Evolutionary conservation across 192 early-diverging fungal species (phyloP).

Genomic region (Umbelopsis sp.): DNA sequence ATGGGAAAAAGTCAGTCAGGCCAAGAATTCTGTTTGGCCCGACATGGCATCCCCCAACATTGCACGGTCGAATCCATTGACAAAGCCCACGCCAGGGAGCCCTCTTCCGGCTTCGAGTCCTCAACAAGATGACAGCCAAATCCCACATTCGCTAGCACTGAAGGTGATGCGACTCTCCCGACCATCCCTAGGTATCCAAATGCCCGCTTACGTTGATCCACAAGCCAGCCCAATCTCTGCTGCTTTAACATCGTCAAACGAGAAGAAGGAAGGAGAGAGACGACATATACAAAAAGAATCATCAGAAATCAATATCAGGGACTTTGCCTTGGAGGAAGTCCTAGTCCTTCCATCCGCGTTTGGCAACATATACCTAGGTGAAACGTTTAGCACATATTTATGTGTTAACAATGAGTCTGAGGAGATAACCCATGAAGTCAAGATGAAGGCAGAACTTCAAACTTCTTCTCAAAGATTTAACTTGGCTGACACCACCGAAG

Average conservation of each 20-base stretch:
- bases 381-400: constrained; percentile 85
- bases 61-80: background rate
- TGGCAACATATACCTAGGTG: constrained; percentile 94
- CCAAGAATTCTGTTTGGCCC: too few relatives aligned
- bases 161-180: constrained; percentile 93
- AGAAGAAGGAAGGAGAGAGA: background rate
- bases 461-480: constrained; percentile 81
- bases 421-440: constrained; percentile 69
- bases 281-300: background rate
- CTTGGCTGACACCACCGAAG: constrained; percentile 61
- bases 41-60: constrained; percentile 6
- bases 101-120: background rate
- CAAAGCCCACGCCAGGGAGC: background rate
- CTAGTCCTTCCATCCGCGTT: constrained; percentile 83
- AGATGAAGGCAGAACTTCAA: constrained; percentile 83
- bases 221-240: constrained; percentile 23
- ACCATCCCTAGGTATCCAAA: constrained; percentile 42
- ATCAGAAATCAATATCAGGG: constrained; percentile 44
- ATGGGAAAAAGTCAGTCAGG: background rate
- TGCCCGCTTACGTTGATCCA: constrained; percentile 38
- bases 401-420: constrained; percentile 86
- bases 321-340: constrained; percentile 66
- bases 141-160: constrained; percentile 73
- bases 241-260: constrained; percentile 1
- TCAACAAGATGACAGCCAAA: constrained; percentile 36